phyloP scores from a whole-genome alignment of 2,329 filamentous ascomycete species.

The Metarhizium humberi region DNA sequence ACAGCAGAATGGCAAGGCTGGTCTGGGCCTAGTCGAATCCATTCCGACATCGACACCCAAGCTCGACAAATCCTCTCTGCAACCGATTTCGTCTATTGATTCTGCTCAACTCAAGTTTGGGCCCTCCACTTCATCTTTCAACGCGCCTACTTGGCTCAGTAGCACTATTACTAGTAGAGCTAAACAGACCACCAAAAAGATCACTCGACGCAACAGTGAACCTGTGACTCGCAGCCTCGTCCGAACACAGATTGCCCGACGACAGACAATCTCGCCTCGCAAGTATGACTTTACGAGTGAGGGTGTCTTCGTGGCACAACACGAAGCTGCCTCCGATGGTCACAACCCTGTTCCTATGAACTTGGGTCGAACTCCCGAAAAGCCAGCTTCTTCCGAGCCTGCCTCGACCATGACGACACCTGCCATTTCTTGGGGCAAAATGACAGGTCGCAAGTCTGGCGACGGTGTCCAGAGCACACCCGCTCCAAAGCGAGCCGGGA shows the following conservation, averaged over 20 bases:
- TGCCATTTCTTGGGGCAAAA: conserved; percentile 10
- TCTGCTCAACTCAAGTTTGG: conserved; percentile 18
- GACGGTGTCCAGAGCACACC: conserved; percentile 4
- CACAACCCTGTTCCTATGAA: not conserved
- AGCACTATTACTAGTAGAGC: conserved; percentile 11
- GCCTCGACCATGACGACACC: conserved; percentile 4
- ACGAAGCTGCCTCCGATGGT: not conserved
- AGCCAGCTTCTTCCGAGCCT: not conserved
- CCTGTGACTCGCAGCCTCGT: conserved; percentile 20
- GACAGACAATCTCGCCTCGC: conserved; percentile 19
- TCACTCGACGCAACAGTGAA: conserved; percentile 24
- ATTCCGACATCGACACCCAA: conserved; percentile 13
- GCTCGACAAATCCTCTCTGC: conserved; percentile 5
- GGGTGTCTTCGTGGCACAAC: not conserved
- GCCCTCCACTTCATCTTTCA: conserved; percentile 16
- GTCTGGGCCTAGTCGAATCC: conserved; percentile 15
- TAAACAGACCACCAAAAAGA: conserved; percentile 13
- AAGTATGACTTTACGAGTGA: conserved; percentile 11
- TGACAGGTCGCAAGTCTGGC: conserved; percentile 6
- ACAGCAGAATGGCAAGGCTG: conserved; percentile 5
- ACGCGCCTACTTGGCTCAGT: conserved; percentile 19
- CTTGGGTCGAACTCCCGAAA: conserved; percentile 1
- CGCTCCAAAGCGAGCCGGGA: not conserved
- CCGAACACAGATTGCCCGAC: conserved; percentile 13
- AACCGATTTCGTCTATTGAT: conserved; percentile 10